A percentile compares a stretch with the other conserved stretches of the same genome.
Evolutionary conservation across 441 rosid species (phyloP).

Genomic region (Pelargonium citronellum): DNA sequence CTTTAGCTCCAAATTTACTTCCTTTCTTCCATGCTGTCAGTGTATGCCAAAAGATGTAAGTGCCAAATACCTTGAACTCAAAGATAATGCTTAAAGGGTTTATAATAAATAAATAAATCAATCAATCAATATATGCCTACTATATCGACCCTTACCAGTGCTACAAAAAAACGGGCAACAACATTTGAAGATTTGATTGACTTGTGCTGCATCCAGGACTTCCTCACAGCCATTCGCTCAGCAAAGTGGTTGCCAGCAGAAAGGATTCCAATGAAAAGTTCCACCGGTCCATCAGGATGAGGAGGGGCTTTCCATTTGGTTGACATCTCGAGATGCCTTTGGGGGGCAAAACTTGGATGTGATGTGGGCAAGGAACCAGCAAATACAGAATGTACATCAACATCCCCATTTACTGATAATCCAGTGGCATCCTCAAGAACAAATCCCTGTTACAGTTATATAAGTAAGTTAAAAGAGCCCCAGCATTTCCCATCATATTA

Average conservation of each 20-base stretch:
- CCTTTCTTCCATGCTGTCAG: constrained; percentile 51
- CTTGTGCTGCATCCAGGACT: background rate
- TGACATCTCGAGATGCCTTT: background rate
- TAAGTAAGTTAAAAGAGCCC: too few species aligned
- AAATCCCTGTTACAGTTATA: background rate
- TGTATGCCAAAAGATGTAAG: constrained; percentile 1
- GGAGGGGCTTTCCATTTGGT: background rate
- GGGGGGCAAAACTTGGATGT: background rate
- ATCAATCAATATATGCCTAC: background rate
- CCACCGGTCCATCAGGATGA: background rate
- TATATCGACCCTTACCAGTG: constrained; percentile 36
- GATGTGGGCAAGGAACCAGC: background rate
- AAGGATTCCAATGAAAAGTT: background rate
- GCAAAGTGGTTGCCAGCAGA: background rate
- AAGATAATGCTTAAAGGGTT: background rate
- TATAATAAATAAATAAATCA: background rate
- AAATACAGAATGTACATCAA: background rate
- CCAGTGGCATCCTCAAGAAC: background rate
- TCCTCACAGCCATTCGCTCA: background rate
- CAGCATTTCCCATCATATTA: too few species aligned
- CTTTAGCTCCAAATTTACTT: constrained; percentile 55
- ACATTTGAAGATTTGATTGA: constrained; percentile 16
- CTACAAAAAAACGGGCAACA: constrained; percentile 30
- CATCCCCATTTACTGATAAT: background rate
- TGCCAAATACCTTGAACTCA: constrained; percentile 7